Base-by-base conservation (phyloP, 495 filamentous ascomycete species). In the Penicillium riverlandense region DNA sequence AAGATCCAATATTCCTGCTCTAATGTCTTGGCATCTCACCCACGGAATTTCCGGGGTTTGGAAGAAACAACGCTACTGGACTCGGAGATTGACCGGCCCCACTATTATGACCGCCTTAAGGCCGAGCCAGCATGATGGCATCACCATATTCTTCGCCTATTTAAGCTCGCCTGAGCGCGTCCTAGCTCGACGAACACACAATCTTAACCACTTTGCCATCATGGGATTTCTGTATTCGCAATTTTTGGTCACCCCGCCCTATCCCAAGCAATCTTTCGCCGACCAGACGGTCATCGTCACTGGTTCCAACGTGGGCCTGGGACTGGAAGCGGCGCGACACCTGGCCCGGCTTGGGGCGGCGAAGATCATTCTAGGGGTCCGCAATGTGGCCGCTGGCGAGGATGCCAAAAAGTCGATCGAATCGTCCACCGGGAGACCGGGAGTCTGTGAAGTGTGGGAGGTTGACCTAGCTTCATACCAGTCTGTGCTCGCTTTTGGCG, bases 321-420 rank as follows among this genome's bases (percentile, higher is more conserved):
- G 78, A n/a, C 52, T 69, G 2, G 68, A 75, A 49, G 68, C 69
- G 29, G 63, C 71, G 4, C 51, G 54, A 2, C 73, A 78, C 35
- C 59, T 82, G 29, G 64, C 78, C 4, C 48, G 51, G 9, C 62
- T 72, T 6, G 57, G 59, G 0, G 66, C 79, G 5, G 56, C 63
- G 0, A 63, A 57, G 41, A 63, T 83, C 7, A 75, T 83, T 45
- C 52, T 84, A 0, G 78, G 67, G 4, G 77, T 79, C 1, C 77
- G 80, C 11, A 74, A 67, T 37, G 39, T 62, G 0, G 37, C 49
- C 1, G 73, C 71, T 13, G 81, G 79, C 2, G 47, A 74, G 22
- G 56, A 32, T 0, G 77, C 71, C 7, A 57, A 54, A 16, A 29
- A 55, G 13, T 45, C 60, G 0, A 63, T 71, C 16, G 65, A 63